Percentiles rank a stretch among this genome's conserved stretches.
These are phyloP conservation scores for Russula brevipes DNA, from an alignment of 768 basidiomycete species.

Conservation along the genomic window DNA sequence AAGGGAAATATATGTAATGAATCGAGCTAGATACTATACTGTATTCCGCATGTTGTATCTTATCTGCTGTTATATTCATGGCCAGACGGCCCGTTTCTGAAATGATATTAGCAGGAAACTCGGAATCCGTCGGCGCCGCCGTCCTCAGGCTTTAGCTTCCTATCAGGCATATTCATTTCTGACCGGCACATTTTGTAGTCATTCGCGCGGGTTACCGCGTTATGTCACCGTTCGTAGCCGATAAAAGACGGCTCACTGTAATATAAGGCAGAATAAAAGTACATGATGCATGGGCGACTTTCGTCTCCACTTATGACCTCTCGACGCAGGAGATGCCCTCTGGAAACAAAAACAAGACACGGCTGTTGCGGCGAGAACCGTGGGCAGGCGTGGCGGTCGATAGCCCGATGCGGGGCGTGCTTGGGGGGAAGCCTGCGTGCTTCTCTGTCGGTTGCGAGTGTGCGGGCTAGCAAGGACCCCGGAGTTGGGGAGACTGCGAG, in stretches of 20 bases:
- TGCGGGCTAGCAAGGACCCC: not conserved
- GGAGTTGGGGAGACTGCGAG: not conserved
- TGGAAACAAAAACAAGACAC: no score
- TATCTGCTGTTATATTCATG: not conserved
- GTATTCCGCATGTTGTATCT: not conserved
- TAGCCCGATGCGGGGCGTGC: constrained; percentile 31
- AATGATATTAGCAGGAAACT: not conserved
- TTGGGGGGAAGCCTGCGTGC: constrained; percentile 39
- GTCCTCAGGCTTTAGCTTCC: not conserved
- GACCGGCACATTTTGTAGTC: not conserved
- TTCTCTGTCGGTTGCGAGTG: not conserved
- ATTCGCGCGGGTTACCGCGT: not conserved
- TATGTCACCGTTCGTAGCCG: no score
- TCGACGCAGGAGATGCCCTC: no score
- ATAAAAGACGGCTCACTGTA: no score
- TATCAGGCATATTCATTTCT: constrained; percentile 1
- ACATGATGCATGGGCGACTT: no score
- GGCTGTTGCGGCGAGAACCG: no score
- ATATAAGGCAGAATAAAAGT: no score
- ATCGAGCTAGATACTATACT: not conserved
- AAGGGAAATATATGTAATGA: constrained; percentile 41
- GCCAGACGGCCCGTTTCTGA: not conserved
- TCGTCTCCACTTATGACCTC: no score
- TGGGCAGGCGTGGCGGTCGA: no score
- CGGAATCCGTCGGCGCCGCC: not conserved